phyloP scores from a whole-genome alignment of 495 filamentous ascomycete genomes.

The Penicillium nucicola region DNA sequence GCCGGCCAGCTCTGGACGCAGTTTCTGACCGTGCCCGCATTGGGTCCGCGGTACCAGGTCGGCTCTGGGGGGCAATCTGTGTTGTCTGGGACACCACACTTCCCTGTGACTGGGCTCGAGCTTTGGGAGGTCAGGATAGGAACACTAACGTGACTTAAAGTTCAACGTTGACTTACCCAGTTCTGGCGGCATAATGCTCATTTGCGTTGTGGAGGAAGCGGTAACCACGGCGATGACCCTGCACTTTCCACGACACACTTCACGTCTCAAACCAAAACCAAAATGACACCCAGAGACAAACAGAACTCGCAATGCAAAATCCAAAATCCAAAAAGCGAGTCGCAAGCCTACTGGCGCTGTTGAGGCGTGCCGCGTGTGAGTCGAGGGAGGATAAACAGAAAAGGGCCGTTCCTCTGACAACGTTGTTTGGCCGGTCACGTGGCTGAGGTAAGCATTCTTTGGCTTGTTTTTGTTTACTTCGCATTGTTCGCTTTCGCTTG shows the following conservation, averaged over 20 bases:
- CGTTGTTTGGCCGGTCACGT: constrained; percentile 30
- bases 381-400: constrained; percentile 31
- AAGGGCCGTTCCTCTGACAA: constrained; percentile 30
- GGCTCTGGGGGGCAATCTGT: constrained; percentile 36
- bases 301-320: constrained; percentile 12
- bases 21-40: constrained; percentile 59
- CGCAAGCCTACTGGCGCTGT: constrained; percentile 9
- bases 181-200: constrained; percentile 23
- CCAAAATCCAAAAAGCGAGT: neutral
- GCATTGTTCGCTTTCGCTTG: too few species aligned
- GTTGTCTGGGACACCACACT: constrained; percentile 38
- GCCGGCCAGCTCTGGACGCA: constrained; percentile 58
- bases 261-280: constrained; percentile 1
- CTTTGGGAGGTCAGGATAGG: constrained; percentile 7
- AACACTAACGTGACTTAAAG: neutral
- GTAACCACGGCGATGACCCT: constrained; percentile 31
- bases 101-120: constrained; percentile 27
- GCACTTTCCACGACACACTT: constrained; percentile 8
- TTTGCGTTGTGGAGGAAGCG: constrained; percentile 23
- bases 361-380: constrained; percentile 20
- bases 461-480: too few species aligned
- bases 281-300: constrained; percentile 10
- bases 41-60: constrained; percentile 45
- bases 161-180: constrained; percentile 18
- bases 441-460: constrained; percentile 17